Percentiles rank a stretch among this genome's conserved stretches.
phyloP scores from a whole-genome alignment of 768 basidiomycete species.

The Inosperma sp. region DNA sequence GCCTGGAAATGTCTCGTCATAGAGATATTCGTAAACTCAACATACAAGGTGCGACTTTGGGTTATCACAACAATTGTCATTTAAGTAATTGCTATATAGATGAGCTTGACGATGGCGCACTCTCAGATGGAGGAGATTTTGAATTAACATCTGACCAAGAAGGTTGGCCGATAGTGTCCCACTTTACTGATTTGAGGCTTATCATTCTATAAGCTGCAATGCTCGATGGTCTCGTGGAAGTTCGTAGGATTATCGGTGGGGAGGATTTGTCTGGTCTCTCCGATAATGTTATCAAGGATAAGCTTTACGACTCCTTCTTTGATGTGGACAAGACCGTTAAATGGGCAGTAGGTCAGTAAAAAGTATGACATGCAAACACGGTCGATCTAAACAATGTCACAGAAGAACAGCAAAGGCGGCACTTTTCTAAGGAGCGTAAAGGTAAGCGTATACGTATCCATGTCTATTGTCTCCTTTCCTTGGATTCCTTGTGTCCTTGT shows the following conservation, averaged over 20 bases:
- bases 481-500: slow-evolving; percentile 28
- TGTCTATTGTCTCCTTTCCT: slow-evolving; percentile 23
- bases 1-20: slow-evolving; percentile 78
- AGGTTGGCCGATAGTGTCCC: slow-evolving; percentile 43
- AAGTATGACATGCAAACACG: neutral
- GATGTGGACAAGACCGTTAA: slow-evolving; percentile 72
- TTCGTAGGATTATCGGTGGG: slow-evolving; percentile 63
- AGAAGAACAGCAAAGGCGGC: slow-evolving; percentile 65
- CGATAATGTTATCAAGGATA: slow-evolving; percentile 70
- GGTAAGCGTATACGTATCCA: slow-evolving; percentile 57
- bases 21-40: slow-evolving; percentile 84
- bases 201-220: slow-evolving; percentile 50
- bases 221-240: slow-evolving; percentile 62
- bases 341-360: slow-evolving; percentile 65
- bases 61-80: neutral
- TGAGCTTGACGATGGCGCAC: slow-evolving; percentile 78
- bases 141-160: slow-evolving; percentile 81
- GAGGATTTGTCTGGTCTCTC: slow-evolving; percentile 62
- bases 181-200: slow-evolving; percentile 12
- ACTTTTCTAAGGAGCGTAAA: slow-evolving; percentile 68
- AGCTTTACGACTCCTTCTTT: slow-evolving; percentile 86
- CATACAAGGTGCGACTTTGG: slow-evolving; percentile 51
- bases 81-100: slow-evolving; percentile 40
- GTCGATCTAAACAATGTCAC: slow-evolving; percentile 9
- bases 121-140: slow-evolving; percentile 75